Percentiles rank a stretch among this genome's conserved stretches.
phyloP scores from a whole-genome alignment of 1,139 yeast species.

The Candida albicans region DNA sequence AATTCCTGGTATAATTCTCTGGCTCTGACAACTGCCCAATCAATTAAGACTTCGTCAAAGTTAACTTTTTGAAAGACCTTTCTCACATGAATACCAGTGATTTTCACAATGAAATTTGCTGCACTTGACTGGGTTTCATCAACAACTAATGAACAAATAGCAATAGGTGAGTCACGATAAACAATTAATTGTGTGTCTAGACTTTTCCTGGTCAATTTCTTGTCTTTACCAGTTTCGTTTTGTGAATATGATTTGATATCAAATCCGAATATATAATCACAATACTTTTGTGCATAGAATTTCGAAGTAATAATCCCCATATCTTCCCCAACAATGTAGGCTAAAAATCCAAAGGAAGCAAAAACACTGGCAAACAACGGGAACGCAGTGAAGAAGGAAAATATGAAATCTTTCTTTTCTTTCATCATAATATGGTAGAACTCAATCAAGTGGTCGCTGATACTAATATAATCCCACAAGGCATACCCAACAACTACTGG shows the following conservation, averaged over 20 bases:
- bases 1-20: conserved; percentile 38
- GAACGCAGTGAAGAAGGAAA: conserved; percentile 25
- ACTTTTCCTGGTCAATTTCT: conserved; percentile 29
- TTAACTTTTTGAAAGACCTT: conserved; percentile 65
- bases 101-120: conserved; percentile 43
- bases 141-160: conserved; percentile 48
- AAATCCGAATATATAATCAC: conserved; percentile 51
- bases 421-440: conserved; percentile 22
- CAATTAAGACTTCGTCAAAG: conserved; percentile 58
- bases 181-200: conserved; percentile 54
- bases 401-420: conserved; percentile 26
- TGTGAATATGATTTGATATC: conserved; percentile 46
- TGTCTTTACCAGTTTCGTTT: conserved; percentile 26
- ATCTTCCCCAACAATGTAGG: conserved; percentile 42
- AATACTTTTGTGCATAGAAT: conserved; percentile 29
- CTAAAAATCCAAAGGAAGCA: conserved; percentile 28
- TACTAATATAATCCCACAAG: conserved; percentile 36
- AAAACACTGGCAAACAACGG: conserved; percentile 25
- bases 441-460: conserved; percentile 39
- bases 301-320: conserved; percentile 46
- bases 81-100: conserved; percentile 62
- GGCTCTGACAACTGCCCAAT: conserved; percentile 57
- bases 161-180: conserved; percentile 70
- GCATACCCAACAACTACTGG: conserved; percentile 21
- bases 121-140: conserved; percentile 37